phyloP scores from a whole-genome alignment of 2,329 filamentous ascomycete genomes.

The Diaporthe amygdali region DNA sequence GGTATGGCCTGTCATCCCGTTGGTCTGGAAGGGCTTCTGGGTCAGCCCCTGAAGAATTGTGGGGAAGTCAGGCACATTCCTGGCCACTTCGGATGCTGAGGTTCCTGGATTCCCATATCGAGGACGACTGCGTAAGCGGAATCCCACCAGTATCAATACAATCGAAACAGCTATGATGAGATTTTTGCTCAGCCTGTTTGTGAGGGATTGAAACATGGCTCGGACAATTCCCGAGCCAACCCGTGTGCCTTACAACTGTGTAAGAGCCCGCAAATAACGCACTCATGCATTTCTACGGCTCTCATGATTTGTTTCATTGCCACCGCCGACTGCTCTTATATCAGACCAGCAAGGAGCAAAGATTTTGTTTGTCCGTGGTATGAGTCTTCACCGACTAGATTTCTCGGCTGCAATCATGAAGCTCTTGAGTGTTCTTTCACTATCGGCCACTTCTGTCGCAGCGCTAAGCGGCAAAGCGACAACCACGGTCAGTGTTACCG shows the following conservation, averaged over 20 bases:
- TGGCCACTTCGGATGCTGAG: constrained; percentile 10
- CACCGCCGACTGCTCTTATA: not conserved
- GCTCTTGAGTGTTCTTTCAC: not conserved
- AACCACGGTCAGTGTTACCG: constrained; percentile 10
- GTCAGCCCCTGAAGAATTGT: constrained; percentile 10
- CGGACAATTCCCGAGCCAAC: not conserved
- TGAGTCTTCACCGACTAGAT: no score
- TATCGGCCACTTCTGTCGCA: constrained; percentile 2
- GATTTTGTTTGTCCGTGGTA: not conserved
- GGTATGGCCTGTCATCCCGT: not conserved
- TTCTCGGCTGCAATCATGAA: not conserved
- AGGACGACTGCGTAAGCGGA: not conserved
- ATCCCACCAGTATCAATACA: not conserved
- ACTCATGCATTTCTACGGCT: not conserved
- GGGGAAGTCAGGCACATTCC: not conserved
- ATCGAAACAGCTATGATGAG: not conserved
- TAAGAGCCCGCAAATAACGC: not conserved
- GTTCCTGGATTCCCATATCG: not conserved
- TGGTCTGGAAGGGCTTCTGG: not conserved
- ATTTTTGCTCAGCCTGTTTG: not conserved
- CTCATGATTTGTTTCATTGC: no score
- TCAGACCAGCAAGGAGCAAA: not conserved
- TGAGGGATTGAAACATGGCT: not conserved
- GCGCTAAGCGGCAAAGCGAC: constrained; percentile 23
- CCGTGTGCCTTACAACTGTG: not conserved